A percentile compares a stretch with the other conserved stretches of the same genome.
These are phyloP conservation scores for Pseudonitzschia multiseries DNA, from an alignment of 108 stramenopile genomes.

Conservation along the genomic window DNA sequence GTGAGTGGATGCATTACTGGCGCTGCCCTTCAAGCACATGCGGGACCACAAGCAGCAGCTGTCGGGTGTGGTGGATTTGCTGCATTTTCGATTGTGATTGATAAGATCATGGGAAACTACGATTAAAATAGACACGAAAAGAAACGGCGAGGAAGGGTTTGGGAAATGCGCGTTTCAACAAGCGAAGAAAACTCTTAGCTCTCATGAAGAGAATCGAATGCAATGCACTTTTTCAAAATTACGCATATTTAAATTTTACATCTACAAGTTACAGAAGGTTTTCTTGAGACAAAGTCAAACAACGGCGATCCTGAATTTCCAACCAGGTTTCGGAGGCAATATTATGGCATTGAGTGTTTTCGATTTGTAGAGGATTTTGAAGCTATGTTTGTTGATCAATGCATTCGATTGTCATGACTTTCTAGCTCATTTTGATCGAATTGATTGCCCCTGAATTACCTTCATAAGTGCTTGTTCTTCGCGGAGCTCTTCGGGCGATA, in stretches of 20 bases:
- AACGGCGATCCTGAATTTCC: too few relatives aligned
- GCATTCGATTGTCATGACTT: not conserved
- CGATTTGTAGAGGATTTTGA: too few relatives aligned
- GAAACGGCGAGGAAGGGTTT: not conserved
- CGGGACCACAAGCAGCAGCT: slow-evolving; percentile 87
- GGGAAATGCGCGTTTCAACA: not conserved
- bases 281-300: too few relatives aligned
- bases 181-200: not conserved
- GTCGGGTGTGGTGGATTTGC: slow-evolving; percentile 95
- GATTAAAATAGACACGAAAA: slow-evolving; percentile 21
- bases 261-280: not conserved
- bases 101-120: slow-evolving; percentile 84
- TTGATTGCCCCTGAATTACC: slow-evolving; percentile 14
- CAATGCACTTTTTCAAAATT: not conserved
- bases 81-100: slow-evolving; percentile 90
- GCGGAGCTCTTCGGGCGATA: slow-evolving; percentile 16
- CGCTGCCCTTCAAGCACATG: slow-evolving; percentile 87
- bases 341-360: too few relatives aligned
- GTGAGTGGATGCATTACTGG: slow-evolving; percentile 91
- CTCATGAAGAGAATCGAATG: not conserved
- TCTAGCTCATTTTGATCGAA: slow-evolving; percentile 12
- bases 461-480: slow-evolving; percentile 23
- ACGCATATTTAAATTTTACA: not conserved
- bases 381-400: not conserved
- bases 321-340: too few relatives aligned